phyloP scores from a whole-genome alignment of 2,329 filamentous ascomycete genomes.

The Colletotrichum sp. region DNA sequence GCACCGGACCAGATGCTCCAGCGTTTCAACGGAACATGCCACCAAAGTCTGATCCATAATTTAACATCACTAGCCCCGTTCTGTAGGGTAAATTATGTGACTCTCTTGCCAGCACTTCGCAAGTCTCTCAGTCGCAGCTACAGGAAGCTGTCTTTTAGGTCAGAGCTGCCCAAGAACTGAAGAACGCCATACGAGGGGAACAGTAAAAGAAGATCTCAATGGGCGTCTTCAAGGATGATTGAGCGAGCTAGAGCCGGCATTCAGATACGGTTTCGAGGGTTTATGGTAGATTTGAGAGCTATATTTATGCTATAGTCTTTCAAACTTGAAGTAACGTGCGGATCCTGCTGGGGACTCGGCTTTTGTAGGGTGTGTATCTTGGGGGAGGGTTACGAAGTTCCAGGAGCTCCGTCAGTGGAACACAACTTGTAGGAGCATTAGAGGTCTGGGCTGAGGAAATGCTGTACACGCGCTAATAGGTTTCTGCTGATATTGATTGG shows the following conservation, averaged over 20 bases:
- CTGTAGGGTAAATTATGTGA: background rate
- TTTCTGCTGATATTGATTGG: background rate
- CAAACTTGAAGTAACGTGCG: background rate
- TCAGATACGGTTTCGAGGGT: background rate
- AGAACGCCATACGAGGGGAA: background rate
- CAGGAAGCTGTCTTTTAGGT: background rate
- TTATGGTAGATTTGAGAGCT: background rate
- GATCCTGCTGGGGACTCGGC: background rate
- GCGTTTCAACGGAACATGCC: background rate
- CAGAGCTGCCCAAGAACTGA: background rate
- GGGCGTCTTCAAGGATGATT: background rate
- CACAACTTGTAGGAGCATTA: background rate
- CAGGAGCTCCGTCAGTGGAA: background rate
- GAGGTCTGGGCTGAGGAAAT: background rate
- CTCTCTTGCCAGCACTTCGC: background rate
- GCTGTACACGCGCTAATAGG: background rate
- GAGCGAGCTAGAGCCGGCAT: background rate
- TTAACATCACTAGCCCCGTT: background rate
- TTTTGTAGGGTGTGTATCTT: background rate
- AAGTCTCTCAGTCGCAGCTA: background rate
- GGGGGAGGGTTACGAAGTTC: background rate
- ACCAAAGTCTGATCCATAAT: background rate
- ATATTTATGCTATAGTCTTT: background rate
- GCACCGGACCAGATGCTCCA: background rate
- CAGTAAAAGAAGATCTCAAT: background rate